Evolutionary conservation across 495 filamentous ascomycete genomes (phyloP).

Genomic region (Pseudevernia furfuracea): DNA sequence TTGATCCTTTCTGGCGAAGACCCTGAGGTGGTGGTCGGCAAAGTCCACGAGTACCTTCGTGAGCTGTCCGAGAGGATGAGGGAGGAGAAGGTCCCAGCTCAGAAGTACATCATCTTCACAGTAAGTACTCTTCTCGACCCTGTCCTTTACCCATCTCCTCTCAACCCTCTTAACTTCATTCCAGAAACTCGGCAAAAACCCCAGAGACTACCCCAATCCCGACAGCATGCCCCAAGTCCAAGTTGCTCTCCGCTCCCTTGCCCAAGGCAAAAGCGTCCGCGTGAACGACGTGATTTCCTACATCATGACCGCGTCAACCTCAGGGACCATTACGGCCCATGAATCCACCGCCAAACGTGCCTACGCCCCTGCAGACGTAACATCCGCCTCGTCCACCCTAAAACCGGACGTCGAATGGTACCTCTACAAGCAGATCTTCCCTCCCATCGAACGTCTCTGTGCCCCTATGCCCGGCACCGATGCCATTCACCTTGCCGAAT

Average conservation of each 20-base stretch:
- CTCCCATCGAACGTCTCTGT: constrained; percentile 94
- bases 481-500: constrained; percentile 78
- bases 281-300: constrained; percentile 95
- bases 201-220: constrained; percentile 85
- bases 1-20: constrained; percentile 93
- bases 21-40: constrained; percentile 75
- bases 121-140: constrained; percentile 31
- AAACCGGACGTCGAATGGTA: constrained; percentile 93
- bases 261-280: constrained; percentile 76
- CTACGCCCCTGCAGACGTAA: constrained; percentile 75
- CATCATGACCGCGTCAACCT: constrained; percentile 74
- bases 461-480: constrained; percentile 91
- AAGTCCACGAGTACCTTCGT: constrained; percentile 86
- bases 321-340: constrained; percentile 46
- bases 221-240: constrained; percentile 97
- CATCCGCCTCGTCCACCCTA: constrained; percentile 63
- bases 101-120: constrained; percentile 94
- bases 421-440: constrained; percentile 95
- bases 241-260: constrained; percentile 81
- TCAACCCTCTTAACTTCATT: neutral
- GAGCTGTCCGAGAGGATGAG: constrained; percentile 78
- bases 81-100: constrained; percentile 57
- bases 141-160: neutral
- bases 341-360: constrained; percentile 79
- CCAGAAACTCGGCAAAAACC: constrained; percentile 83